phyloP scores from a whole-genome alignment of 2,329 filamentous ascomycete genomes.

The Exophiala viscosa region DNA sequence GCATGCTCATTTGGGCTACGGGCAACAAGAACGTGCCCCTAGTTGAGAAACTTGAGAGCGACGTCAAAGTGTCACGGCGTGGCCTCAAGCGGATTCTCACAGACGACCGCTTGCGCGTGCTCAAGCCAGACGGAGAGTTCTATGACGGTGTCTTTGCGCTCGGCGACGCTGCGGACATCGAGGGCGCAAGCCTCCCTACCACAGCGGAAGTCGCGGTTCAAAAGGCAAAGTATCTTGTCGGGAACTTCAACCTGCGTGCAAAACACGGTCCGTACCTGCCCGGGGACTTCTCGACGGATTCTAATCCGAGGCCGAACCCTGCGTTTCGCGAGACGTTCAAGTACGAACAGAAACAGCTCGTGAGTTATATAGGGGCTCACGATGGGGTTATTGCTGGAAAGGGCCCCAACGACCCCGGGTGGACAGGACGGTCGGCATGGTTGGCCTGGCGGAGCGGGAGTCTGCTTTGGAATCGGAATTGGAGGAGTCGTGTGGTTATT shows the following conservation, averaged over 20 bases:
- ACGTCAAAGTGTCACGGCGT: constrained; percentile 34
- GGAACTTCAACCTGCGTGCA: constrained; percentile 19
- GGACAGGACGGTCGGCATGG: constrained; percentile 43
- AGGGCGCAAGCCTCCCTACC: constrained; percentile 22
- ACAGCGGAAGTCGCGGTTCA: constrained; percentile 29
- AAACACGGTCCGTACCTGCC: background rate
- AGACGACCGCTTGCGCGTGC: constrained; percentile 31
- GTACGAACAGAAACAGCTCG: constrained; percentile 37
- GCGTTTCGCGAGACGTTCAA: constrained; percentile 31
- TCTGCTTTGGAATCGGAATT: constrained; percentile 36
- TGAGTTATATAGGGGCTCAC: constrained; percentile 42
- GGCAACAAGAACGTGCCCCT: constrained; percentile 36
- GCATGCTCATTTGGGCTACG: constrained; percentile 40
- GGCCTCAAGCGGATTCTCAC: constrained; percentile 37
- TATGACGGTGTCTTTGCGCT: constrained; percentile 29
- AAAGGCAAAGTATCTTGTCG: constrained; percentile 27
- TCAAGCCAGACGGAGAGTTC: constrained; percentile 3
- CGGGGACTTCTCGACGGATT: background rate
- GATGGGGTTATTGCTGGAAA: constrained; percentile 42
- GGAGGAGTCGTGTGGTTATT: constrained; percentile 34
- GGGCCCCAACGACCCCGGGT: constrained; percentile 28
- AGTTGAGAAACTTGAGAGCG: constrained; percentile 30
- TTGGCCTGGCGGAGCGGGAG: constrained; percentile 42
- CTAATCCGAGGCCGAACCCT: background rate
- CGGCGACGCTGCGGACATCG: constrained; percentile 32